These are phyloP conservation scores for Lipomyces japonicus DNA, from an alignment of 805 yeast genomes.

Conservation along the genomic window DNA sequence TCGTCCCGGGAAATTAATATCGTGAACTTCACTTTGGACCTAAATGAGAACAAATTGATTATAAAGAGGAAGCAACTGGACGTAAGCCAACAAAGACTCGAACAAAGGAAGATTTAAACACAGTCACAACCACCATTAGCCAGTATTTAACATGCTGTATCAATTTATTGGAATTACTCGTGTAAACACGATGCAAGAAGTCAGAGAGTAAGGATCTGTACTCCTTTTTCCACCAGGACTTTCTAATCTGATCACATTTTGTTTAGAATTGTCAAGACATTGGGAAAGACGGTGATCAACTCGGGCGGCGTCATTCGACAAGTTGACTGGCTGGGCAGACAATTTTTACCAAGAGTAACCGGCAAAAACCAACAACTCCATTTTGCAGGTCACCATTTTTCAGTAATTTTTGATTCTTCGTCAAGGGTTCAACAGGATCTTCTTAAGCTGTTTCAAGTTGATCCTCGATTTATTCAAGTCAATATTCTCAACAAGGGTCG, in stretches of 20 bases:
- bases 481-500: constrained; percentile 53
- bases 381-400: constrained; percentile 84
- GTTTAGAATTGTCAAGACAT: constrained; percentile 49
- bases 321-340: constrained; percentile 72
- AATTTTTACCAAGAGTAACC: constrained; percentile 73
- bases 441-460: constrained; percentile 70
- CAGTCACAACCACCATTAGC: too few species aligned
- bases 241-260: neutral
- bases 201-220: constrained; percentile 47
- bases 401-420: constrained; percentile 82
- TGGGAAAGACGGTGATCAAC: constrained; percentile 76
- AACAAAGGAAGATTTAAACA: too few species aligned
- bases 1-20: too few species aligned
- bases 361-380: constrained; percentile 84
- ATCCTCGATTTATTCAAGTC: constrained; percentile 86
- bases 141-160: constrained; percentile 73
- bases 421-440: constrained; percentile 84
- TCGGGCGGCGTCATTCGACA: constrained; percentile 94
- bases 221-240: neutral
- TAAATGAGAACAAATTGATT: too few species aligned
- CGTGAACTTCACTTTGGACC: too few species aligned
- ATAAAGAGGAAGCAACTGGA: too few species aligned
- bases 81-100: too few species aligned
- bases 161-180: constrained; percentile 89
- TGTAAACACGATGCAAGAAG: constrained; percentile 59